Conservation (phyloP, 2,329 filamentous ascomycete species). For the Xylaria arbuscula region DNA sequence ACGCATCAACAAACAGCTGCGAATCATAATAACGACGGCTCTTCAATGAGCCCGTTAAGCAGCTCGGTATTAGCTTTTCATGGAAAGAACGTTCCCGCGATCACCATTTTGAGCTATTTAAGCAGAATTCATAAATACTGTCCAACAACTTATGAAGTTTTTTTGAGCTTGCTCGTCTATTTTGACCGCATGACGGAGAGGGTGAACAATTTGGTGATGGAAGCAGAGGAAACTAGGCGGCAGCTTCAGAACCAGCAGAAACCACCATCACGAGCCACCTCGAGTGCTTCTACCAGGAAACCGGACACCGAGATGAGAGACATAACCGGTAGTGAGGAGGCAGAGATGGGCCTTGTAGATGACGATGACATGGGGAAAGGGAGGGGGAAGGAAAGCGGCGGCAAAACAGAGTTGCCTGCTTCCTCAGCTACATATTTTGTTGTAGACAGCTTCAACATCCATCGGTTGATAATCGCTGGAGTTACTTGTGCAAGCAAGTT, state of each 20-base stretch:
- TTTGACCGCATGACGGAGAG: constrained; percentile 99
- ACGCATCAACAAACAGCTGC: constrained; percentile 67
- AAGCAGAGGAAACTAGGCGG: constrained; percentile 67
- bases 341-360: constrained; percentile 64
- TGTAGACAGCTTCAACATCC: constrained; percentile 99
- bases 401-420: constrained; percentile 45
- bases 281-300: constrained; percentile 19
- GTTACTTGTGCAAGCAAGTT: constrained; percentile 99
- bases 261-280: constrained; percentile 41
- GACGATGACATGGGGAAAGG: constrained; percentile 53
- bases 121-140: constrained; percentile 99
- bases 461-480: constrained; percentile 93
- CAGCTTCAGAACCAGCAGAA: constrained; percentile 51
- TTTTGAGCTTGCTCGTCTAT: constrained; percentile 93
- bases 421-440: constrained; percentile 77
- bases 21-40: constrained; percentile 55
- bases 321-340: constrained; percentile 51
- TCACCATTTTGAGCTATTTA: constrained; percentile 95
- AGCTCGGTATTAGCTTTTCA: constrained; percentile 90
- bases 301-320: constrained; percentile 55
- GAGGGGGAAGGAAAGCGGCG: background rate
- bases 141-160: constrained; percentile 97
- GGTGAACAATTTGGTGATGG: constrained; percentile 83
- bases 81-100: constrained; percentile 96
- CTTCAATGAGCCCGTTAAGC: constrained; percentile 70